Evolutionary conservation across 441 rosid genomes (phyloP), one percentile per base, ranked within the genome.

Genomic region (Erodium moschatum): DNA sequence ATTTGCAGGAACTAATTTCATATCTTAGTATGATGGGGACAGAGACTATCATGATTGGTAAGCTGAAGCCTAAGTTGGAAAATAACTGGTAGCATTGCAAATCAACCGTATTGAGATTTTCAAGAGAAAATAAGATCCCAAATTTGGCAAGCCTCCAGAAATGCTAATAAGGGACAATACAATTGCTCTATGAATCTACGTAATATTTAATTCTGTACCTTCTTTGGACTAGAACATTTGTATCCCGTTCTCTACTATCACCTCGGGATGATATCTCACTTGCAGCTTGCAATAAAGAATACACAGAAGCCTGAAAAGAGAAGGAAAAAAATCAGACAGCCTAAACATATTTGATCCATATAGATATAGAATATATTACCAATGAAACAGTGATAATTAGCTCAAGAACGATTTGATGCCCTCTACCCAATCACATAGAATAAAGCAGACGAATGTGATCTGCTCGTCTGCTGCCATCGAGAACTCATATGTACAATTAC

Each of bases 221-320:
- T 76, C 85, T 86, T 70, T 87, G 95, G 38, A 92, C 89, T 78
- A 90, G 90, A 81, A 86, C 82, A 75, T 84, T 83, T 69, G 79
- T 67, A 78, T 89, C 97, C 71, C 84, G 81, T 74, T 95, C 97
- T 81, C 92, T 83, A 67, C 85, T 81, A 83, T 86, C 85, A 70
- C 95, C 92, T 68, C 81, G 87, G 60, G 89, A 85, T 70, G 98
- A 83, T 81, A 89, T 91, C 79, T 92, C 97, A 64, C 80, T 82
- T 48, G 93, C 96, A 74, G 99, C 99, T 92, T 85, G 95, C 80
- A 95, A 74, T 71, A 92, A 83, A 75, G 85, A 86, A 83, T 83
- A 87, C 52, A 83, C 92, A 54, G 99, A 80, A 76, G 92, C 97
- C 99, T 95, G 87, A 70, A 68, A 84, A 81, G 68, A 74, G 31